Conservation (phyloP, 2,329 filamentous ascomycete species). For the Claviceps spartinae region DNA sequence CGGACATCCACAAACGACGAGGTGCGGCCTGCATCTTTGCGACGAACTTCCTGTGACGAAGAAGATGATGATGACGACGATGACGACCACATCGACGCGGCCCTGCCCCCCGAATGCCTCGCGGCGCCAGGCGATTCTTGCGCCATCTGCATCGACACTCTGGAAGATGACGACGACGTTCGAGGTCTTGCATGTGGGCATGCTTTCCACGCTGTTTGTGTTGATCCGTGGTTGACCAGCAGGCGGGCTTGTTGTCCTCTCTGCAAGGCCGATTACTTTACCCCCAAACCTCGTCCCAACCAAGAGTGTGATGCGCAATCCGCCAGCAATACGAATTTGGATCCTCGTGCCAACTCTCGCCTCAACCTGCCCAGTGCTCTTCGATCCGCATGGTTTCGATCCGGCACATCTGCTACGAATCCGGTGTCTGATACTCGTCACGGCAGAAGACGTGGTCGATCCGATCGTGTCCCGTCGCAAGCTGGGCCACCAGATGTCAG, state of each 20-base stretch:
- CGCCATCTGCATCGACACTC: slow-evolving; percentile 86
- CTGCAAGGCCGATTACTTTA: slow-evolving; percentile 96
- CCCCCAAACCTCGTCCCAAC: slow-evolving; percentile 68
- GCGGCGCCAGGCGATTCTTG: slow-evolving; percentile 80
- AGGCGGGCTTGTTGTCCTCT: slow-evolving; percentile 90
- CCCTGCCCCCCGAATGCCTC: slow-evolving; percentile 68
- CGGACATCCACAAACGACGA: slow-evolving; percentile 14
- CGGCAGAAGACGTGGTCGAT: slow-evolving; percentile 1
- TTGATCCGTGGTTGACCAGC: slow-evolving; percentile 93
- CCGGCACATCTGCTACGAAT: slow-evolving; percentile 2
- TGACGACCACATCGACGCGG: slow-evolving; percentile 62
- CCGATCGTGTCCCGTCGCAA: background rate
- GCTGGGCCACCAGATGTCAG: slow-evolving; percentile 5
- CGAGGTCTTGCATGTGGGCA: slow-evolving; percentile 93
- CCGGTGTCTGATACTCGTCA: background rate
- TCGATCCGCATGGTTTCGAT: slow-evolving; percentile 25
- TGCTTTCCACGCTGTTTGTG: slow-evolving; percentile 88
- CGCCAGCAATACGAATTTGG: slow-evolving; percentile 13
- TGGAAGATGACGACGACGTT: slow-evolving; percentile 93
- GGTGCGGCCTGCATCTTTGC: slow-evolving; percentile 16
- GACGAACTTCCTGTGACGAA: slow-evolving; percentile 33
- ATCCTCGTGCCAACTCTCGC: slow-evolving; percentile 27
- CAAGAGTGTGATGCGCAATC: slow-evolving; percentile 16
- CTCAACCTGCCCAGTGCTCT: slow-evolving; percentile 34
- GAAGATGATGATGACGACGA: slow-evolving; percentile 45